Evolutionary conservation across 2,329 filamentous ascomycete genomes (phyloP).

Genomic region (Colletotrichum eremochloae): DNA sequence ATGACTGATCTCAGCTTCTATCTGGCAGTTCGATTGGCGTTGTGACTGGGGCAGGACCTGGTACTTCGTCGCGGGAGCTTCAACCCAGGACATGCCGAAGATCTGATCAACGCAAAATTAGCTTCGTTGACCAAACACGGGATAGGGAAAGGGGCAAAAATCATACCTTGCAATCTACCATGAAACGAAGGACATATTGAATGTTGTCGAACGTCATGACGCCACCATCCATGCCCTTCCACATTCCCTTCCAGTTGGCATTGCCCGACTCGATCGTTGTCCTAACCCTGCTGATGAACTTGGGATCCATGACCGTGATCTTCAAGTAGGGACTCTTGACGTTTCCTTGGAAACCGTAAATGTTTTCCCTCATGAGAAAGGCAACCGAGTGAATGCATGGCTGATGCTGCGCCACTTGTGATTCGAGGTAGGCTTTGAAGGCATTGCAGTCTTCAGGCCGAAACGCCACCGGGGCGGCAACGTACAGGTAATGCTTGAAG

Average conservation of each 20-base stretch:
- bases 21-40: slow-evolving; percentile 93
- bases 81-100: slow-evolving; percentile 97
- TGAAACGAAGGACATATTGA: slow-evolving; percentile 94
- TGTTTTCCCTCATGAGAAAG: slow-evolving; percentile 87
- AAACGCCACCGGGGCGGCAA: slow-evolving; percentile 89
- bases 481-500: slow-evolving; percentile 96
- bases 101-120: slow-evolving; percentile 63
- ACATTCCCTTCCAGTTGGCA: slow-evolving; percentile 92
- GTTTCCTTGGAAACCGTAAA: slow-evolving; percentile 96
- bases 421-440: slow-evolving; percentile 86
- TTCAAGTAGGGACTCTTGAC: slow-evolving; percentile 92
- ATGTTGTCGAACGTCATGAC: slow-evolving; percentile 96
- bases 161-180: slow-evolving; percentile 91
- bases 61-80: slow-evolving; percentile 82
- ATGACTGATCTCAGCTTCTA: slow-evolving; percentile 90
- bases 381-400: slow-evolving; percentile 84
- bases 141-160: no score
- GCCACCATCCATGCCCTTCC: slow-evolving; percentile 77
- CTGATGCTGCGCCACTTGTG: slow-evolving; percentile 79
- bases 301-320: slow-evolving; percentile 92
- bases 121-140: slow-evolving; percentile 1
- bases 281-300: slow-evolving; percentile 82
- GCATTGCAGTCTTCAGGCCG: slow-evolving; percentile 80
- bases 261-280: slow-evolving; percentile 79
- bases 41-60: slow-evolving; percentile 74